Evolutionary conservation across 2,329 filamentous ascomycete genomes (phyloP), one percentile per base, ranked within the genome.

Genomic region (Ophiostoma ulmi): DNA sequence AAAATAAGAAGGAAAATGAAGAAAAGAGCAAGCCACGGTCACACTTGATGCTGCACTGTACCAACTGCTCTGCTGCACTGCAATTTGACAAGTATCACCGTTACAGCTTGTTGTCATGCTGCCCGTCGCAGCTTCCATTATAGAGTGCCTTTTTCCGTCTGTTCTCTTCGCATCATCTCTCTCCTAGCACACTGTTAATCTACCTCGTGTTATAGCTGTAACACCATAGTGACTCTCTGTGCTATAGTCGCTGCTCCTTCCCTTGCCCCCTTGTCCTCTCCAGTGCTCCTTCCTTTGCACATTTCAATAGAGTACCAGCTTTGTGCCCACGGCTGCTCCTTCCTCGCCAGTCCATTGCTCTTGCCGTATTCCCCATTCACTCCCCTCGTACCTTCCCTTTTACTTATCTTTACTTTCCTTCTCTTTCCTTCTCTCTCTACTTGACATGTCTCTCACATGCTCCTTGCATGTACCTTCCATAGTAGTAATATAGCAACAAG

Each of bases 41-140:
- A 3, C 44, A 58, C 22, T 26, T 58, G n/a, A 55, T 55, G n/a
- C 48, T 48, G 48, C 48, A 14, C 55, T 55, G 52, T 20, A 61
- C 55, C 22, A 31, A 61, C 55, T 26, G 48, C 52, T 31, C n/a
- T 13, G 35, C n/a, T 13, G 35, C 36, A 26, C 63, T 10, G 22
- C n/a, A 39, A 22, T 39, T 65, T 65, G 61, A 65, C 36, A 14
- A 13, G 63, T 65, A 39, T 65, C 35, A 38, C 63, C 36, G 20
- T 22, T 38, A 65, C 63, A 20, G 35, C 8, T 13, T 39, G 17
- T 39, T 65, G 63, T 65, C 13, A 20, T 64, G 58, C 58, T 36
- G 31, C 31, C 58, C 31, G 31, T 64, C 58, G 61, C 35, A 65
- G 58, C 35, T 39, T 65, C 61, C 63, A 20, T 65, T 65, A 17